Evolutionary conservation across 768 basidiomycete species (phyloP).

Genomic region (Astraeus odoratus): DNA sequence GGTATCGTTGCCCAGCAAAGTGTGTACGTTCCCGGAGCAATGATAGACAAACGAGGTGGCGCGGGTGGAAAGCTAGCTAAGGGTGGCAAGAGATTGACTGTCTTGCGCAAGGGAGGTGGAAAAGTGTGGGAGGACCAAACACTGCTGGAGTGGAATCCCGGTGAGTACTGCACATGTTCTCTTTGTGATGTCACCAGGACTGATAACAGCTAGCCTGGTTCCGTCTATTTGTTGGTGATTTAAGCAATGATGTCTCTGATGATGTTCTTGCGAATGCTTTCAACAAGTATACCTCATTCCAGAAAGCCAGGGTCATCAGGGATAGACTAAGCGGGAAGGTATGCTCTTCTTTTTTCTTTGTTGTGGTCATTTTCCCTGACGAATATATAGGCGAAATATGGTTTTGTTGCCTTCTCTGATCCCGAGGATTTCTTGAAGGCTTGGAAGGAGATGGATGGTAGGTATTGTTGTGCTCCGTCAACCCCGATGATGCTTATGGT

Average conservation of each 20-base stretch:
- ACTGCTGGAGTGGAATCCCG: slow-evolving; percentile 93
- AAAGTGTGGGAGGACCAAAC: slow-evolving; percentile 99
- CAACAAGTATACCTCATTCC: slow-evolving; percentile 87
- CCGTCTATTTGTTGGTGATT: slow-evolving; percentile 93
- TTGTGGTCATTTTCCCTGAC: slow-evolving; percentile 1
- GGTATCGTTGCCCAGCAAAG: slow-evolving; percentile 87
- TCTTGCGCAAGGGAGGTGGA: slow-evolving; percentile 90
- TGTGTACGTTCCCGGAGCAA: slow-evolving; percentile 87
- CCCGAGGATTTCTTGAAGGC: slow-evolving; percentile 97
- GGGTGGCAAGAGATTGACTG: slow-evolving; percentile 89
- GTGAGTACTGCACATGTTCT: slow-evolving; percentile 41
- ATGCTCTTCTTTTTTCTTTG: neutral
- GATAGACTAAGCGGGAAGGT: slow-evolving; percentile 94
- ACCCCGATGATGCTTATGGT: slow-evolving; percentile 3
- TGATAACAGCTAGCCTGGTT: slow-evolving; percentile 71
- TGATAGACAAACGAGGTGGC: slow-evolving; percentile 82
- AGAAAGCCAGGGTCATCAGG: slow-evolving; percentile 91
- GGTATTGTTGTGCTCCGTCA: slow-evolving; percentile 17
- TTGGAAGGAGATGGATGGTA: slow-evolving; percentile 99
- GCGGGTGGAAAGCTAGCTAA: slow-evolving; percentile 82
- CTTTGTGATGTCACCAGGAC: neutral
- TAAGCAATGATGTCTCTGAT: slow-evolving; percentile 97
- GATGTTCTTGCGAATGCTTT: slow-evolving; percentile 92
- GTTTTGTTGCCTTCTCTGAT: slow-evolving; percentile 96
- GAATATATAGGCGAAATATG: slow-evolving; percentile 75